A percentile compares a stretch with the other conserved stretches of the same genome.
These are phyloP conservation scores for Diplodia intermedia DNA, from an alignment of 2,329 filamentous ascomycete genomes.

Conservation along the genomic window DNA sequence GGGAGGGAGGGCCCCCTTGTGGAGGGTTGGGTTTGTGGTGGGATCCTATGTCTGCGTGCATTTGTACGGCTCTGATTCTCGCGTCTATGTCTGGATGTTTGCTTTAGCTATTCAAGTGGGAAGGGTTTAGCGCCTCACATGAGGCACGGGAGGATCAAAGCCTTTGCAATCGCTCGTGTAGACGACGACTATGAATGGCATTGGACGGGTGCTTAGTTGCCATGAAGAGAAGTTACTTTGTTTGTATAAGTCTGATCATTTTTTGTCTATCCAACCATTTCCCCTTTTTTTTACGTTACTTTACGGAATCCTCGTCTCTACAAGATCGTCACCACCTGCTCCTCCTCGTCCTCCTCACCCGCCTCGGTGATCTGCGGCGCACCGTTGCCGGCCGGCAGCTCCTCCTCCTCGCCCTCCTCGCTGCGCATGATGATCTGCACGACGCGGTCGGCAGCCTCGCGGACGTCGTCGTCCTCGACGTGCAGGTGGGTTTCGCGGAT, in stretches of 20 bases:
- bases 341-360: constrained; percentile 45
- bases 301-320: constrained; percentile 8
- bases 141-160: no score
- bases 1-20: not conserved
- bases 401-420: constrained; percentile 66
- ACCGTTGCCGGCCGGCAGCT: constrained; percentile 39
- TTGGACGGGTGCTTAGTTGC: no score
- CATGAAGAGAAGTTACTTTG: not conserved
- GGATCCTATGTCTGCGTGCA: no score
- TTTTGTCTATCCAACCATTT: constrained; percentile 8
- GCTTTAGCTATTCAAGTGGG: no score
- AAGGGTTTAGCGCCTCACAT: no score
- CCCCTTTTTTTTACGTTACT: not conserved
- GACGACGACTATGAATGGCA: no score
- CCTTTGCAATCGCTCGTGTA: no score
- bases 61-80: no score
- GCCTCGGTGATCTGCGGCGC: constrained; percentile 38
- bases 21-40: not conserved
- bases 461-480: constrained; percentile 78
- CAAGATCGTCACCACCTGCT: constrained; percentile 44
- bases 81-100: no score
- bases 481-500: constrained; percentile 83
- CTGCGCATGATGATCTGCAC: constrained; percentile 89
- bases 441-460: constrained; percentile 84
- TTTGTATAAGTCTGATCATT: not conserved